Evolutionary conservation across 2,329 filamentous ascomycete genomes (phyloP).

Genomic region (Albophoma yamanashiensis): DNA sequence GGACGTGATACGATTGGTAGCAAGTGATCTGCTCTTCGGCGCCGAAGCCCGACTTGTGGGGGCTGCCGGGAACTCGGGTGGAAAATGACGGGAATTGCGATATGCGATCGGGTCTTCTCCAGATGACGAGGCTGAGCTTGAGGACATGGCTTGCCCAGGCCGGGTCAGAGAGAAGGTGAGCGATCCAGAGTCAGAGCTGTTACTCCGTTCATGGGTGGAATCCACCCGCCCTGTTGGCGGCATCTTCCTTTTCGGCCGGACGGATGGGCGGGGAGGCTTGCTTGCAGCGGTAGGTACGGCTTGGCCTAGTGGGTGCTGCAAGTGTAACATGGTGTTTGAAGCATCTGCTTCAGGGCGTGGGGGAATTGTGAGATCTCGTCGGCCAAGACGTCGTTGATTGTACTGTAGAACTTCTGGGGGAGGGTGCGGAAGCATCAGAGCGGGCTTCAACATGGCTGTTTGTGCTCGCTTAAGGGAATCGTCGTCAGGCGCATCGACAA

Average conservation of each 20-base stretch:
- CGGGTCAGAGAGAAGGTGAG: slow-evolving; percentile 13
- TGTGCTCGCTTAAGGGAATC: background rate
- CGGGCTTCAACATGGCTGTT: no score
- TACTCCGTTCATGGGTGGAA: background rate
- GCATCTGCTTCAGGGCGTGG: background rate
- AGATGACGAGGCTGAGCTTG: slow-evolving; percentile 13
- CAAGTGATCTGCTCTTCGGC: slow-evolving; percentile 14
- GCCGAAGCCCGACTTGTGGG: slow-evolving; percentile 9
- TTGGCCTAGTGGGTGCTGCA: background rate
- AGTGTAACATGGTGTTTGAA: background rate
- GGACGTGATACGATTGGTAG: slow-evolving; percentile 20
- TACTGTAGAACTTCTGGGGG: background rate
- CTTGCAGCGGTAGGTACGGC: background rate
- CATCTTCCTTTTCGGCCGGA: background rate
- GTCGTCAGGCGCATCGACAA: background rate
- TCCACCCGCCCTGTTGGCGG: background rate
- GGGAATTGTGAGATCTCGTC: background rate
- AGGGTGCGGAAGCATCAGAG: background rate
- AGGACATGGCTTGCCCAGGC: slow-evolving; percentile 8
- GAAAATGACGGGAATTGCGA: slow-evolving; percentile 19
- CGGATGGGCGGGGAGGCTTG: background rate
- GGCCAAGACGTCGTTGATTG: background rate
- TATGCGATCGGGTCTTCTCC: slow-evolving; percentile 17
- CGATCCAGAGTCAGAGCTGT: slow-evolving; percentile 8
- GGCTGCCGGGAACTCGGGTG: slow-evolving; percentile 19